These are phyloP conservation scores for Hamamelis virginiana DNA, from an alignment of 164 flowering plant genomes.

Conservation along the genomic window DNA sequence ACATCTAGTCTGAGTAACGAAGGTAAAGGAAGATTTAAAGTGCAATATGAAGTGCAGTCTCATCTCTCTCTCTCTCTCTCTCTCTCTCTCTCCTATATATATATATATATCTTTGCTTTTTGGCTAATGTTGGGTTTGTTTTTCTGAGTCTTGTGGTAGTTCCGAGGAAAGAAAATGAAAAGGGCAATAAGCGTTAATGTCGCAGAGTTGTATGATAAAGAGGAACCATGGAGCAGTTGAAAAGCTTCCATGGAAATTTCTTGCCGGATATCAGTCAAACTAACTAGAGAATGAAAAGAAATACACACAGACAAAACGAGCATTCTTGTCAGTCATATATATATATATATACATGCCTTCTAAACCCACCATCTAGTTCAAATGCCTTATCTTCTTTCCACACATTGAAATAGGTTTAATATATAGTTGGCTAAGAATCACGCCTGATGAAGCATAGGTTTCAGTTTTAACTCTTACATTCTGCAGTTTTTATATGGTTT, in stretches of 20 bases:
- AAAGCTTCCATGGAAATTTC: slow-evolving; percentile 64
- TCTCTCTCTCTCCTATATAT: neutral
- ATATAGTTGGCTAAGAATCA: too few relatives aligned
- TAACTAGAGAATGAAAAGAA: slow-evolving; percentile 13
- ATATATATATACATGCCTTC: too few relatives aligned
- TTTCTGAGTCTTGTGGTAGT: slow-evolving; percentile 36
- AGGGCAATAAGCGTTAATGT: slow-evolving; percentile 40
- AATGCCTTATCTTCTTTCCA: slow-evolving; percentile 10
- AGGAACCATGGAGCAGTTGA: slow-evolving; percentile 54
- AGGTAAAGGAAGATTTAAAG: too few relatives aligned
- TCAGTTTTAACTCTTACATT: too few relatives aligned
- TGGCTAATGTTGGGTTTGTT: slow-evolving; percentile 11
- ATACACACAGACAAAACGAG: slow-evolving; percentile 33
- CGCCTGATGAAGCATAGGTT: too few relatives aligned
- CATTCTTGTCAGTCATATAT: slow-evolving; percentile 52
- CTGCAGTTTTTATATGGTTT: too few relatives aligned
- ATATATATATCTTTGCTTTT: neutral
- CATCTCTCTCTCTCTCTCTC: slow-evolving; percentile 2
- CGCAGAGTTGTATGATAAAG: slow-evolving; percentile 62
- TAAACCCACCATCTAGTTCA: slow-evolving; percentile 9
- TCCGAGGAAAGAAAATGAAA: slow-evolving; percentile 43
- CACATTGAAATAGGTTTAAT: neutral
- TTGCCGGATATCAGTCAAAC: slow-evolving; percentile 51
- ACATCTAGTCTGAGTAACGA: too few relatives aligned
- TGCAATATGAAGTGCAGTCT: slow-evolving; percentile 7